Conservation (phyloP, 1,284 basidiomycete species). For the Caloboletus inedulis region DNA sequence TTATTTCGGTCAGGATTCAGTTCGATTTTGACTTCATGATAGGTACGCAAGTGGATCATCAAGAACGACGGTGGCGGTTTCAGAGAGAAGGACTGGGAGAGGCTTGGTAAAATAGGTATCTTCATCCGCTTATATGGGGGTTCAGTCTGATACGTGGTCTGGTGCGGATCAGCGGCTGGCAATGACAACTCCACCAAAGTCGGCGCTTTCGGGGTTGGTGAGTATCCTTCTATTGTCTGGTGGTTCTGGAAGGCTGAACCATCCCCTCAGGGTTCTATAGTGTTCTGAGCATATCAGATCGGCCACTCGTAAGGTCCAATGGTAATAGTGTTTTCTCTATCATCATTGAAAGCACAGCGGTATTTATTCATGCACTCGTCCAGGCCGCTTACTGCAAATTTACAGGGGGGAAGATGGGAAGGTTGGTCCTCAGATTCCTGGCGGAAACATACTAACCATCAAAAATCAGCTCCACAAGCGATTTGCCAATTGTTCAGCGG, state of each 20-base stretch:
- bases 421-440: slow-evolving; percentile 30
- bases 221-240: slow-evolving; percentile 23
- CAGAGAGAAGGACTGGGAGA: slow-evolving; percentile 78
- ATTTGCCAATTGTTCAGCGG: slow-evolving; percentile 59
- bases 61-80: slow-evolving; percentile 85
- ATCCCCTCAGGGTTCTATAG: slow-evolving; percentile 66
- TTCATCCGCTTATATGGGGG: not conserved
- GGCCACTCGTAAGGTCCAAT: slow-evolving; percentile 88
- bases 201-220: slow-evolving; percentile 81
- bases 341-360: not conserved
- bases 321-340: slow-evolving; percentile 35
- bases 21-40: not conserved
- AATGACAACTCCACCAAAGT: slow-evolving; percentile 83
- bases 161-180: slow-evolving; percentile 57
- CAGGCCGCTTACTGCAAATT: slow-evolving; percentile 42
- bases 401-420: slow-evolving; percentile 70
- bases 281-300: slow-evolving; percentile 81
- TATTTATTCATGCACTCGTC: not conserved
- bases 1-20: not conserved
- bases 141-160: slow-evolving; percentile 1
- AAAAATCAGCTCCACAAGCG: slow-evolving; percentile 3
- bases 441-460: slow-evolving; percentile 27
- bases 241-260: not conserved
- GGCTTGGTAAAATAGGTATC: slow-evolving; percentile 82
- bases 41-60: slow-evolving; percentile 65